phyloP scores from a whole-genome alignment of 495 filamentous ascomycete species.

The Neurospora sp. region DNA sequence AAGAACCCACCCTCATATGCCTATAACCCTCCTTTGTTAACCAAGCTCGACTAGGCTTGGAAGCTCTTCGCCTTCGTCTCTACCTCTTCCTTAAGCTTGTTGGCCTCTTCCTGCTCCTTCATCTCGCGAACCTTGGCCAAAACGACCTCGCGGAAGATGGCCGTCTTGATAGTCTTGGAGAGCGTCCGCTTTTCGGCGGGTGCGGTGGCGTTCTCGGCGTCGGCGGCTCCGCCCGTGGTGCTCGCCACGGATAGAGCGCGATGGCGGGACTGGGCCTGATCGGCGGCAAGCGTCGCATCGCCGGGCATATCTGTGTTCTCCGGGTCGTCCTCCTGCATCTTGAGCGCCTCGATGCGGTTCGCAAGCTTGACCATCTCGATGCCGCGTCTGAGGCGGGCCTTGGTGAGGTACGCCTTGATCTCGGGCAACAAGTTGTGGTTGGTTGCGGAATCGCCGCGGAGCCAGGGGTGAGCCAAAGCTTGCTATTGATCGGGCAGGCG shows the following conservation, averaged over 20 bases:
- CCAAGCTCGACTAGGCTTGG: slow-evolving; percentile 12
- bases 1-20: not conserved
- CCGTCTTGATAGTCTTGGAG: slow-evolving; percentile 68
- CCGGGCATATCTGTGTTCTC: slow-evolving; percentile 54
- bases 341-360: slow-evolving; percentile 94
- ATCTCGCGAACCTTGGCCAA: slow-evolving; percentile 90
- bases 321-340: slow-evolving; percentile 86
- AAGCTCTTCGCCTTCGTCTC: slow-evolving; percentile 36
- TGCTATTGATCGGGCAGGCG: slow-evolving; percentile 31
- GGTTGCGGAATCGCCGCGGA: slow-evolving; percentile 79
- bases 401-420: slow-evolving; percentile 88
- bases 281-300: slow-evolving; percentile 51
- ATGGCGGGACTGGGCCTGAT: slow-evolving; percentile 43
- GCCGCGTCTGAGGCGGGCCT: slow-evolving; percentile 79
- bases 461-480: slow-evolving; percentile 79
- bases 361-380: slow-evolving; percentile 95
- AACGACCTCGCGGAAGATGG: slow-evolving; percentile 96
- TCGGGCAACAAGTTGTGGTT: slow-evolving; percentile 96
- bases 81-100: slow-evolving; percentile 51
- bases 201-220: slow-evolving; percentile 14
- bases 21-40: not conserved
- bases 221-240: slow-evolving; percentile 13
- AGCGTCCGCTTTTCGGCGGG: slow-evolving; percentile 54
- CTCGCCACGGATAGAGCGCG: slow-evolving; percentile 1
- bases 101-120: slow-evolving; percentile 74